These are phyloP conservation scores for Ricinus communis DNA, from an alignment of 345 rosid genomes.

Conservation along the genomic window DNA sequence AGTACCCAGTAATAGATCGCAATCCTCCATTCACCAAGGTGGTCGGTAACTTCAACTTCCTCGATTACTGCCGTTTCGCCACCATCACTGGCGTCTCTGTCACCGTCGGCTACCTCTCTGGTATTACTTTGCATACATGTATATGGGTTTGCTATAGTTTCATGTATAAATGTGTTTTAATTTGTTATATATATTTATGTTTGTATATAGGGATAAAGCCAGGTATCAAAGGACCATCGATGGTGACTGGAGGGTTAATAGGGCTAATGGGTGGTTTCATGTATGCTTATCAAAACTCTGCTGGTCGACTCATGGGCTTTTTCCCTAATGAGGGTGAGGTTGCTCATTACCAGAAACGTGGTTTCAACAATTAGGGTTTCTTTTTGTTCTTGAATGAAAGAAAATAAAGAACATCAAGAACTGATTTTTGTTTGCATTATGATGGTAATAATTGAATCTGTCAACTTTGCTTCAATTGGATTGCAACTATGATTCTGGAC, in stretches of 20 bases:
- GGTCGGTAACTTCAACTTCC: slow-evolving; percentile 73
- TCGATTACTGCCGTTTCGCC: slow-evolving; percentile 75
- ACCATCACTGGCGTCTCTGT: slow-evolving; percentile 81
- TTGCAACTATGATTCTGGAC: neutral
- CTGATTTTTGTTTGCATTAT: neutral
- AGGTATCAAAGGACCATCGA: slow-evolving; percentile 84
- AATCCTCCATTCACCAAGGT: slow-evolving; percentile 81
- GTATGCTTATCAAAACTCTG: slow-evolving; percentile 99
- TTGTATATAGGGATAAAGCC: slow-evolving; percentile 71
- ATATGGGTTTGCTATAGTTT: neutral
- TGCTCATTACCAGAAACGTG: slow-evolving; percentile 43
- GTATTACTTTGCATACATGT: too few relatives aligned
- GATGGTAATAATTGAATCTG: slow-evolving; percentile 14
- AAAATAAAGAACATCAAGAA: neutral
- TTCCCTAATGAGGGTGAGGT: slow-evolving; percentile 92
- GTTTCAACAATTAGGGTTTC: slow-evolving; percentile 1
- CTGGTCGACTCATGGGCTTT: slow-evolving; percentile 92
- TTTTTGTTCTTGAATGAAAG: neutral
- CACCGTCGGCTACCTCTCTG: slow-evolving; percentile 94
- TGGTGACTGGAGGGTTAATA: slow-evolving; percentile 97
- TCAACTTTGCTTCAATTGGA: neutral
- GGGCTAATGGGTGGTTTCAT: slow-evolving; percentile 99
- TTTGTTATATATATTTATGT: too few relatives aligned
- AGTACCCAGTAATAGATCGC: slow-evolving; percentile 82
- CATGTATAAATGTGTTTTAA: neutral